phyloP scores from a whole-genome alignment of 768 basidiomycete species.

The Leccinum boreale region DNA sequence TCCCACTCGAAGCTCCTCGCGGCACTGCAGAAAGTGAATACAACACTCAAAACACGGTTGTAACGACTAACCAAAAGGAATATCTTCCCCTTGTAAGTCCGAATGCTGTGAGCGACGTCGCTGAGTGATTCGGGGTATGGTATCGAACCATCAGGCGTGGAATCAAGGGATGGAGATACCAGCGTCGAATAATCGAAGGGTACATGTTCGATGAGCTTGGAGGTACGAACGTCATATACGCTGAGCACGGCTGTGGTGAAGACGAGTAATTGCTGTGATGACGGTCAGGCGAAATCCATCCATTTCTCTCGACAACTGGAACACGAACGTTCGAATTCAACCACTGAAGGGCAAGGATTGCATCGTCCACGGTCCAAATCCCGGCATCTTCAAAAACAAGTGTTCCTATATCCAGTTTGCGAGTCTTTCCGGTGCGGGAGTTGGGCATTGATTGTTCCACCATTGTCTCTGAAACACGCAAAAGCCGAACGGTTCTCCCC shows the following conservation, averaged over 20 bases:
- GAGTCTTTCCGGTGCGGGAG: conserved; percentile 57
- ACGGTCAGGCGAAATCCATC: conserved; percentile 1
- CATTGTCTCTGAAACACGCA: conserved; percentile 63
- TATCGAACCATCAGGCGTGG: conserved; percentile 44
- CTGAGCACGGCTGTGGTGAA: conserved; percentile 56
- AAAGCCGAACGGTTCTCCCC: conserved; percentile 64
- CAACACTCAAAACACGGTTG: neutral
- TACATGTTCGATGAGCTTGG: conserved; percentile 59
- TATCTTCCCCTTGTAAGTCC: conserved; percentile 85
- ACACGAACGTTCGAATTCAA: conserved; percentile 79
- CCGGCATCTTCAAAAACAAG: conserved; percentile 61
- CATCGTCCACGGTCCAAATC: conserved; percentile 57
- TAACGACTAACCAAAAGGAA: conserved; percentile 72
- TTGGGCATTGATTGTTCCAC: conserved; percentile 48
- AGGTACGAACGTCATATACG: conserved; percentile 63
- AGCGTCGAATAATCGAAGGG: conserved; percentile 55
- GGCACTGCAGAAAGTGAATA: conserved; percentile 43
- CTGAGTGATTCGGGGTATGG: conserved; percentile 48
- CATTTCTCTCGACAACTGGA: conserved; percentile 15
- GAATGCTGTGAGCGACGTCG: conserved; percentile 67
- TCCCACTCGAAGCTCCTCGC: conserved; percentile 70
- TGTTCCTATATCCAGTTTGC: conserved; percentile 57
- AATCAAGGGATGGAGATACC: conserved; percentile 49
- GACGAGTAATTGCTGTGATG: conserved; percentile 61
- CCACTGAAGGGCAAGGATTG: conserved; percentile 81